Percentiles rank a stretch among this genome's conserved stretches.
Conservation (phyloP, 1,139 yeast species). For the Trichomonascaceae sp. region DNA sequence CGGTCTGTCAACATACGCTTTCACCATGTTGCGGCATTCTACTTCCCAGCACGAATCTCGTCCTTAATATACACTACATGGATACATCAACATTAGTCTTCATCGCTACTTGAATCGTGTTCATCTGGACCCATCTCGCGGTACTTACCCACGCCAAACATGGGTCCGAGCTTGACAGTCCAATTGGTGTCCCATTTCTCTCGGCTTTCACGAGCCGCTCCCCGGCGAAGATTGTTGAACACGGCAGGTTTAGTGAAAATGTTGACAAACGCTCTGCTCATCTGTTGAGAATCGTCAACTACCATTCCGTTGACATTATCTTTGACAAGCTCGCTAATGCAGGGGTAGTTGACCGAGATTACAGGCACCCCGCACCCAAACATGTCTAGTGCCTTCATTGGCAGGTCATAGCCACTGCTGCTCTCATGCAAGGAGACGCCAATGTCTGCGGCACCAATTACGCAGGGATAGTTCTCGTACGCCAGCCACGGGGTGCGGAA, state of each 20-base stretch:
- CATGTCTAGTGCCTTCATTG: constrained; percentile 94
- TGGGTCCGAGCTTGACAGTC: constrained; percentile 32
- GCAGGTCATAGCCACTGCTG: constrained; percentile 85
- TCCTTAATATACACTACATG: too few species aligned
- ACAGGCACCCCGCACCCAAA: constrained; percentile 96
- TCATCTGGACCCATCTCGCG: constrained; percentile 5
- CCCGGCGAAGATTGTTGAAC: constrained; percentile 35
- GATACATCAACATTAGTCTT: too few species aligned
- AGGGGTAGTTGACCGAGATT: constrained; percentile 60
- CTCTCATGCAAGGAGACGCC: constrained; percentile 88
- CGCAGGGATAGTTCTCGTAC: constrained; percentile 64
- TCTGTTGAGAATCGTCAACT: constrained; percentile 32
- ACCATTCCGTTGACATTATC: constrained; percentile 34
- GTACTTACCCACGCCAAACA: constrained; percentile 27
- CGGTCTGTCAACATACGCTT: too few species aligned
- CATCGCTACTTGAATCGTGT: constrained; percentile 1
- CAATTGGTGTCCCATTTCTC: constrained; percentile 71
- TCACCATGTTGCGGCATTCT: too few species aligned
- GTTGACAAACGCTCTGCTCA: constrained; percentile 37
- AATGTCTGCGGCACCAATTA: constrained; percentile 66
- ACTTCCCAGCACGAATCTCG: too few species aligned
- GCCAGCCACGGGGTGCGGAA: constrained; percentile 66
- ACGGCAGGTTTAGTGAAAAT: constrained; percentile 32
- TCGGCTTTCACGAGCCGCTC: constrained; percentile 59
- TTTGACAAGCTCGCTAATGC: constrained; percentile 29